Base-by-base conservation (phyloP, 129 eudicot genomes). In the Chrysanthemum lavandulifolium region DNA sequence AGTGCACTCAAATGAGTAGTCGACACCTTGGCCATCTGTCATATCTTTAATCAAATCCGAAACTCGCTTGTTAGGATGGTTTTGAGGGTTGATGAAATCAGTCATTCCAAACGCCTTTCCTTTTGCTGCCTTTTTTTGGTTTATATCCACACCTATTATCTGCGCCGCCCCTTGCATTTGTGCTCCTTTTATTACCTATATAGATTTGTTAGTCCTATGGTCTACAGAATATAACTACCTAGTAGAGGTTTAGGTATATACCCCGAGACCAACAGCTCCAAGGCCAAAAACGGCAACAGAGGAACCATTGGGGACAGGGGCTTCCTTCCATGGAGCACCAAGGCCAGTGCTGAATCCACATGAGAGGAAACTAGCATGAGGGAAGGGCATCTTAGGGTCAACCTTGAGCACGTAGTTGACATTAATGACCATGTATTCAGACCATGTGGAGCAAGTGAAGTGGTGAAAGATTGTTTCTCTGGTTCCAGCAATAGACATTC, bases 191-290 rank as follows among this genome's bases (percentile, higher is more conserved):
- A 87, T 79, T 5, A 57, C 86, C 84, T 83, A 18, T 14, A 73
- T 23, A 55, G 12, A 13, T 63, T 63, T n/a, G 25, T 29, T 29
- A 3, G 14, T 13, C 10, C 13, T 53, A 23, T 29, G n/a, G 21
- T 13, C 18, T 7, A 10, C 14, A 21, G 7, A 63, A 14, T 12
- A 31, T 9, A 9, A 29, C 25, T 23, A 23, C 25, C 0, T 23
- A 52, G 2, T 68, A 23, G 19, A 33, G 48, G 13, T 29, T 16
- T 23, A 62, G 13, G 8, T 57, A 65, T 56, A 61, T 75, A 86
- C 91, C 77, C 89, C 92, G 16, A 87, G 92, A 40, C 92, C 92
- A 49, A 87, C 92, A 9, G 79, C 89, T 4, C 89, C 92, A 61
- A 87, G 89, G 33, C 92, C 92, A 50, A 84, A 77, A 18, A 84